phyloP scores from a whole-genome alignment of 169 alveolate genomes.

The Theileria annulata region DNA sequence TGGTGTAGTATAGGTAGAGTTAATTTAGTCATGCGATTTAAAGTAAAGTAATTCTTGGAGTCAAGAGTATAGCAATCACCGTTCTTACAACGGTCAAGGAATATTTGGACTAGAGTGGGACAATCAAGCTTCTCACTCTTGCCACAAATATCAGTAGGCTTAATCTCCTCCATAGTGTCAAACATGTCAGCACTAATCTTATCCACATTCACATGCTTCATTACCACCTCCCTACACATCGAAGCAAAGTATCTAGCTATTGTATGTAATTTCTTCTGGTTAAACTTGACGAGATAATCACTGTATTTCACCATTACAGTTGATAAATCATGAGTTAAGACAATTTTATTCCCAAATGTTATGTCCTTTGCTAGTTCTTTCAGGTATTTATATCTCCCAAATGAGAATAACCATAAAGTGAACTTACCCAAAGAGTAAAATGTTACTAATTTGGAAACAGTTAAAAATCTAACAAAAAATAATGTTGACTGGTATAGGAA shows the following conservation, averaged over 20 bases:
- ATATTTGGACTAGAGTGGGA: neutral
- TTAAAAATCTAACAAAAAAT: conserved; percentile 9
- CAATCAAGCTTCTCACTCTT: conserved; percentile 13
- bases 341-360: conserved; percentile 6
- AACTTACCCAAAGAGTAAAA: conserved; percentile 7
- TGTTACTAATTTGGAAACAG: neutral
- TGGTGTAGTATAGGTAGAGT: conserved; percentile 45
- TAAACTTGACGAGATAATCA: conserved; percentile 10
- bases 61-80: conserved; percentile 42
- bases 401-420: neutral
- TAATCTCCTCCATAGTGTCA: conserved; percentile 5
- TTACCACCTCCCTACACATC: conserved; percentile 26
- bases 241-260: conserved; percentile 8
- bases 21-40: conserved; percentile 4
- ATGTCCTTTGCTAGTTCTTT: conserved; percentile 3
- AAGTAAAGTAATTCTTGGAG: conserved; percentile 8
- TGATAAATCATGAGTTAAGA: conserved; percentile 3
- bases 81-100: conserved; percentile 35
- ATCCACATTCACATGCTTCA: conserved; percentile 4
- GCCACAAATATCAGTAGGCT: conserved; percentile 19
- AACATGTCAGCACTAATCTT: conserved; percentile 7
- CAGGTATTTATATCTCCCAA: conserved; percentile 10
- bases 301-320: neutral
- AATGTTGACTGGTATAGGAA: conserved; percentile 33
- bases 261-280: neutral